Conservation (phyloP, 805 yeast species). For the Kurtzmaniella cleridarum region DNA sequence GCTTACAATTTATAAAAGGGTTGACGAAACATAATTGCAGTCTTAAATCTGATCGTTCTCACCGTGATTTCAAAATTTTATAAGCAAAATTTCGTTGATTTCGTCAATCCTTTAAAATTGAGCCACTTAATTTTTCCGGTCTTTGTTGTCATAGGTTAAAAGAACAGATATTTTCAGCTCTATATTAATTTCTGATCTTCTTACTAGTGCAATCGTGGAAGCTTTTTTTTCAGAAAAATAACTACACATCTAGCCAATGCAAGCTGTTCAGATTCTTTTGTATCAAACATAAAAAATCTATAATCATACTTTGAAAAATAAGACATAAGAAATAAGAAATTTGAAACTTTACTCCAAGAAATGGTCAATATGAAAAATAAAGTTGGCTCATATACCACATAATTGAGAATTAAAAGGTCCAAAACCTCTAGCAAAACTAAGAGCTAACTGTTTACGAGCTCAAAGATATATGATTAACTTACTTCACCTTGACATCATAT, state of each 20-base stretch:
- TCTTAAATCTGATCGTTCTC: conserved; percentile 43
- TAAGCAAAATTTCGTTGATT: conserved; percentile 19
- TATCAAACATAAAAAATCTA: conserved; percentile 47
- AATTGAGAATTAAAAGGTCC: conserved; percentile 54
- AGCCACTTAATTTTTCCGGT: conserved; percentile 66
- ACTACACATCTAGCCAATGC: conserved; percentile 56
- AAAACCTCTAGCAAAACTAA: conserved; percentile 40
- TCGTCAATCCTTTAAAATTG: conserved; percentile 41
- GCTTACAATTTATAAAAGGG: conserved; percentile 28
- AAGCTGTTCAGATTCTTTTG: conserved; percentile 59
- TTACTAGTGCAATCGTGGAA: conserved; percentile 51
- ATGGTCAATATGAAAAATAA: conserved; percentile 32
- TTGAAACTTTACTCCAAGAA: conserved; percentile 26
- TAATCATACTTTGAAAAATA: conserved; percentile 57
- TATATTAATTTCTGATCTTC: conserved; percentile 41
- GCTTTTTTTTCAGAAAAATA: conserved; percentile 57
- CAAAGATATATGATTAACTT: conserved; percentile 40
- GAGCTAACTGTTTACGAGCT: conserved; percentile 53
- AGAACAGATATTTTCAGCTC: conserved; percentile 39
- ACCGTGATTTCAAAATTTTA: too few relatives aligned
- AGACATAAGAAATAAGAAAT: too few relatives aligned
- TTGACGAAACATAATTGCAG: conserved; percentile 54
- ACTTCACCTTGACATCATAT: conserved; percentile 14
- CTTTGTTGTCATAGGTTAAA: conserved; percentile 63
- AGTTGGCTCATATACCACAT: conserved; percentile 50